Evolutionary conservation across 2,329 filamentous ascomycete genomes (phyloP).

Genomic region (Aureobasidium leucospermi): DNA sequence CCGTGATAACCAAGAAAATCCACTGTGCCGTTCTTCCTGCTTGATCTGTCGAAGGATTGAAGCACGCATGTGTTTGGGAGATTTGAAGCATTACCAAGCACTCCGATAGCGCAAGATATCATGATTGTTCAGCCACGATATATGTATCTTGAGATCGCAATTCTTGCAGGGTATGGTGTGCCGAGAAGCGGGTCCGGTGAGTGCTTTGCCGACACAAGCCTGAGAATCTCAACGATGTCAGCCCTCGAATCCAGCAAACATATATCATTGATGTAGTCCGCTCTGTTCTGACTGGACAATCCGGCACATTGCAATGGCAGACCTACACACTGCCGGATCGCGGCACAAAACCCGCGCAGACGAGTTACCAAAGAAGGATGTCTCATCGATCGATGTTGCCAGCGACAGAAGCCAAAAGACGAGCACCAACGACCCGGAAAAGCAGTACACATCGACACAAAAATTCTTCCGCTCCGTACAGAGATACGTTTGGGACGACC

Average conservation of each 20-base stretch:
- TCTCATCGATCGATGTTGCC: not conserved
- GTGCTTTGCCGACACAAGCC: too few species aligned
- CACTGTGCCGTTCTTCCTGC: not conserved
- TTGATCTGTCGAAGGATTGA: not conserved
- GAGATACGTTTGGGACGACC: constrained; percentile 13
- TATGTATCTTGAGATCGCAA: not conserved
- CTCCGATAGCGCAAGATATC: not conserved
- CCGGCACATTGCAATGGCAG: not conserved
- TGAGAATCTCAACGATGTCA: not conserved
- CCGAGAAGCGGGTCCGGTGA: not conserved
- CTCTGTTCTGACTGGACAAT: too few species aligned
- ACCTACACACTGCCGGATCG: not conserved
- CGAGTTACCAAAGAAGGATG: not conserved
- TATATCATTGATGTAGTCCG: not conserved
- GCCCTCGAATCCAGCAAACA: not conserved
- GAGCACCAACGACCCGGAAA: not conserved
- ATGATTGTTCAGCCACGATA: not conserved
- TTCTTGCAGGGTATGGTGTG: not conserved
- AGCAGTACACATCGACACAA: not conserved
- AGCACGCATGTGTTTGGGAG: not conserved
- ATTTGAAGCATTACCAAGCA: not conserved
- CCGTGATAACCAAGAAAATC: too few species aligned
- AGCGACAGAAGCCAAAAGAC: not conserved
- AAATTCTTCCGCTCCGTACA: constrained; percentile 1
- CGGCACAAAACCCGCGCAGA: not conserved